Base-by-base conservation (phyloP, 306 rosid genomes). In the Erythrophleum fordii region DNA sequence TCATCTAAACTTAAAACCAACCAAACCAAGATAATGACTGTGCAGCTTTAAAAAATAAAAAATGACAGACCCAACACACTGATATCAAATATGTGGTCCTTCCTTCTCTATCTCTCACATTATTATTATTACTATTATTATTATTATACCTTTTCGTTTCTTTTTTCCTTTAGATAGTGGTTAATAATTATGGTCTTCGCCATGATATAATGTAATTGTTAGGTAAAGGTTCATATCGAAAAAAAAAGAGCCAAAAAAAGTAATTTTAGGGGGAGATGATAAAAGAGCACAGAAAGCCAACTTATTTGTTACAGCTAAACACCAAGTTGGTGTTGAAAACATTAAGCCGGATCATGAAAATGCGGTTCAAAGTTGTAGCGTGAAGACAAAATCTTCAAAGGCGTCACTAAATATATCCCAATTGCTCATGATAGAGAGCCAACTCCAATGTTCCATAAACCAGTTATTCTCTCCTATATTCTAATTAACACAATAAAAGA, bases 51-150 rank as follows among this genome's bases (percentile, higher is more conserved):
- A 1, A n/a, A 52, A 18, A 52, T 1, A 3, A 22, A 53, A 75
- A 29, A 75, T 37, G 49, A 8, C 51, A 75, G 58, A 29, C 53
- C 22, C 65, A 25, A 56, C 45, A 29, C 23, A 39, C 45, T 56
- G 69, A 79, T 49, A 28, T 68, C 2, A 48, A 34, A 51, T 14
- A 34, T 42, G 79, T 52, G 81, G 82, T 75, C 78, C 84, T 61
- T 62, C 71, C 4, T 0, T 48, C 52, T 71, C 49, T 45, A 8
- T 61, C 35, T 51, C 42, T 29, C 35, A 29, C 28, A 34, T 56
- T 59, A 14, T 16, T 64, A 26, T 34, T 35, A 7, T 8, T 1
- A 5, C n/a, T 26, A 45, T 52, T 22, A 39, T 5, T 6, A 4
- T 5, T 4, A 39, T 10, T 25, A 18, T 0, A 1, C 41, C 10